phyloP scores from a whole-genome alignment of 2,329 filamentous ascomycete species.

The Alternaria gaisen region DNA sequence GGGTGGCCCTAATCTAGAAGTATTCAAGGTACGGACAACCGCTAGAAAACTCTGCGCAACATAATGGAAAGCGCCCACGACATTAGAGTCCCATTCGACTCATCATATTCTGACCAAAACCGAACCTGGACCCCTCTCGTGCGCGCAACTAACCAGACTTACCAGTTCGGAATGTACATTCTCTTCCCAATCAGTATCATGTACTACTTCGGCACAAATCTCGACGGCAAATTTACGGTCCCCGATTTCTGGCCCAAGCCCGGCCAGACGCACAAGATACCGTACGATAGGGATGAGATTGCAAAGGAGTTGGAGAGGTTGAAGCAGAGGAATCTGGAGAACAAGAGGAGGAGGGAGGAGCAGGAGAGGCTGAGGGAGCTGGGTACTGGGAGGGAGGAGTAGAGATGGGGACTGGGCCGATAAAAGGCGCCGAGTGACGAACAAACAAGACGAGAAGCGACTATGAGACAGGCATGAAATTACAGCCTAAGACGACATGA shows the following conservation, averaged over 20 bases:
- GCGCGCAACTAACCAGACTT: not conserved
- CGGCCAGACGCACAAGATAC: conserved; percentile 78
- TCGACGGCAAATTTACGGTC: conserved; percentile 84
- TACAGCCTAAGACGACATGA: not conserved
- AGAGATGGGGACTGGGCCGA: not conserved
- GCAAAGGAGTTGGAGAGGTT: conserved; percentile 79
- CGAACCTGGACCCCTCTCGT: not conserved
- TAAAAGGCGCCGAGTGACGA: not conserved
- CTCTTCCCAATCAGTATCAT: conserved; percentile 99
- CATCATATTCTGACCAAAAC: not conserved
- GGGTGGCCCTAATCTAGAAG: conserved; percentile 89
- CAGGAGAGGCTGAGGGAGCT: conserved; percentile 42
- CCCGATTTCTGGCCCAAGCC: conserved; percentile 92
- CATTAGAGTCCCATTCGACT: conserved; percentile 6
- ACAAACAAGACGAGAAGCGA: not conserved
- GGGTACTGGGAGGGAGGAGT: conserved; percentile 27
- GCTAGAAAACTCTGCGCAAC: not conserved
- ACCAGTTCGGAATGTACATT: conserved; percentile 97
- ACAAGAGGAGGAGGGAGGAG: conserved; percentile 59
- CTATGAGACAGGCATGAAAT: not conserved
- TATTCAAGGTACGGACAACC: conserved; percentile 77
- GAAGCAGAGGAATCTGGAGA: conserved; percentile 60
- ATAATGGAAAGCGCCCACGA: not conserved
- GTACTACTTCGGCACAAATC: conserved; percentile 99
- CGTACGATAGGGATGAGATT: conserved; percentile 83